Percentiles rank a stretch among this genome's conserved stretches.
Evolutionary conservation across 345 rosid species (phyloP).

Genomic region (Gynandropsis gynandra): DNA sequence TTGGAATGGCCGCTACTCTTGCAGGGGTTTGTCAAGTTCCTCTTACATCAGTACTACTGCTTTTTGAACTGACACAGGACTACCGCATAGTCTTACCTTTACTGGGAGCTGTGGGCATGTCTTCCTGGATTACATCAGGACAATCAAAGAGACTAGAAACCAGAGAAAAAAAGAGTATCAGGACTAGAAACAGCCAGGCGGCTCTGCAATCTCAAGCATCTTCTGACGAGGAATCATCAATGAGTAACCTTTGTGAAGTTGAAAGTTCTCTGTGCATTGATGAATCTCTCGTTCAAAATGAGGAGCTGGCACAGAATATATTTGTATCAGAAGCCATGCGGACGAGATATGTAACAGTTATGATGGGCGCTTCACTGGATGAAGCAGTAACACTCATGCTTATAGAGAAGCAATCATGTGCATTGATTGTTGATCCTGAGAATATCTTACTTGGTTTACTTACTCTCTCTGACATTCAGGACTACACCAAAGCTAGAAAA

Average conservation of each 20-base stretch:
- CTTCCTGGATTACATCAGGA: constrained; percentile 92
- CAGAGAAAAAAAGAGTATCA: constrained; percentile 32
- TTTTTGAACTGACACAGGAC: constrained; percentile 89
- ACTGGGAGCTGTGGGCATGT: constrained; percentile 85
- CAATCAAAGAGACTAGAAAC: constrained; percentile 51
- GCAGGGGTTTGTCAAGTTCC: constrained; percentile 99
- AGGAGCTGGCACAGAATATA: constrained; percentile 39
- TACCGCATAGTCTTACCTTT: constrained; percentile 84
- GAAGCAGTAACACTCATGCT: constrained; percentile 84
- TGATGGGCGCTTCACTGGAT: constrained; percentile 51
- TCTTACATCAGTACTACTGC: constrained; percentile 81
- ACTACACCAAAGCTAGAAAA: constrained; percentile 41
- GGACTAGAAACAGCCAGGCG: constrained; percentile 25
- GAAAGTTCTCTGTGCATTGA: constrained; percentile 85
- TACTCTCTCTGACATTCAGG: constrained; percentile 58
- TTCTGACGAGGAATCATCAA: constrained; percentile 31
- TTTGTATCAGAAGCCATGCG: constrained; percentile 87
- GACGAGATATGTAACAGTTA: constrained; percentile 64
- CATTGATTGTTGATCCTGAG: constrained; percentile 59
- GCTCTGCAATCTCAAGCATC: constrained; percentile 27
- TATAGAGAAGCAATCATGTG: constrained; percentile 81
- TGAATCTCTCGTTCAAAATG: constrained; percentile 32
- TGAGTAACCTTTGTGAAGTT: constrained; percentile 62
- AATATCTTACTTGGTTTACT: constrained; percentile 57
- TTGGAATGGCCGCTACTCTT: constrained; percentile 98